These are phyloP conservation scores for Podospora conica DNA, from an alignment of 495 filamentous ascomycete genomes.

Conservation along the genomic window DNA sequence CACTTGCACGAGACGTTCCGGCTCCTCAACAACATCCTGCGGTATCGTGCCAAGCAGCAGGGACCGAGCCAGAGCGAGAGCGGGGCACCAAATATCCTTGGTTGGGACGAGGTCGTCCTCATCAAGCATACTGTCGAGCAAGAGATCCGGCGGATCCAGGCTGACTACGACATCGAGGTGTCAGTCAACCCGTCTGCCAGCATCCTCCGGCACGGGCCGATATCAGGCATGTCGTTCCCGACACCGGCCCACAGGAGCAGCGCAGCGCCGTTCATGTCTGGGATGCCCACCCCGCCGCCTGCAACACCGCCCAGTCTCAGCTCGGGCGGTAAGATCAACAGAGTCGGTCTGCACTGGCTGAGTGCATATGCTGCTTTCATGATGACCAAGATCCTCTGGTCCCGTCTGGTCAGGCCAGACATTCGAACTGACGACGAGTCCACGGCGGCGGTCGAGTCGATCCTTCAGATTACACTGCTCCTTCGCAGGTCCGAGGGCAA, in stretches of 20 bases:
- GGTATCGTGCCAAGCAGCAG: constrained; percentile 12
- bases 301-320: constrained; percentile 1
- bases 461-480: constrained; percentile 17
- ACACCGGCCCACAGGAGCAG: not conserved
- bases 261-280: not conserved
- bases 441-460: constrained; percentile 13
- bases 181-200: constrained; percentile 12
- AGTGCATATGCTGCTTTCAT: constrained; percentile 17
- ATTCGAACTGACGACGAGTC: constrained; percentile 16
- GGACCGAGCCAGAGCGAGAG: not conserved
- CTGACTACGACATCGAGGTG: constrained; percentile 19
- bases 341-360: constrained; percentile 15
- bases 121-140: constrained; percentile 12
- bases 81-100: not conserved
- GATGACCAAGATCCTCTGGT: constrained; percentile 20
- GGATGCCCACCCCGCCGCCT: not conserved
- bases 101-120: constrained; percentile 9
- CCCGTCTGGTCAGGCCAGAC: constrained; percentile 7
- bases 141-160: constrained; percentile 14
- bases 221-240: not conserved
- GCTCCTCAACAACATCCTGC: constrained; percentile 16
- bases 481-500: constrained; percentile 11
- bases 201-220: constrained; percentile 3
- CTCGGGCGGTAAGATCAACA: not conserved
- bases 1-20: constrained; percentile 22